phyloP scores from a whole-genome alignment of 345 rosid species.

The Citrus reticulata region DNA sequence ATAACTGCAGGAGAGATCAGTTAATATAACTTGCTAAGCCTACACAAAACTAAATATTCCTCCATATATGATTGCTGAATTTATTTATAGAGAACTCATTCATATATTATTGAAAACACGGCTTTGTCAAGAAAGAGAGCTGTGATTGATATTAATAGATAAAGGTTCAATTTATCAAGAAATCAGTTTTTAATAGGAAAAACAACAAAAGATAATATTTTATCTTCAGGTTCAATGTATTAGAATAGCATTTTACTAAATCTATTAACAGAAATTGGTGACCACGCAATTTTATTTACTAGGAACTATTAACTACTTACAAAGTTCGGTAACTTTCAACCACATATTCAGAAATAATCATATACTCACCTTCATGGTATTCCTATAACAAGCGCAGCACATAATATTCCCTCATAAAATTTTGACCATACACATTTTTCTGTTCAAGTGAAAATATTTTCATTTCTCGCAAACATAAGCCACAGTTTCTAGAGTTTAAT shows the following conservation, averaged over 20 bases:
- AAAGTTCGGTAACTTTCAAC: neutral
- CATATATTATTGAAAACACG: neutral
- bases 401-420: neutral
- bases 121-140: neutral
- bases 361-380: neutral
- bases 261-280: neutral
- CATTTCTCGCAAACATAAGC: neutral
- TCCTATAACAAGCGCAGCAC: neutral
- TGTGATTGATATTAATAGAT: neutral
- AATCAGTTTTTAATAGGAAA: neutral
- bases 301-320: neutral
- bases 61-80: neutral
- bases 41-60: neutral
- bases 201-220: neutral
- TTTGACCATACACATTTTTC: no score
- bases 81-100: neutral
- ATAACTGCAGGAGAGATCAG: slow-evolving; percentile 40
- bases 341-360: neutral
- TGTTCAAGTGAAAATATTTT: no score
- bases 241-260: neutral
- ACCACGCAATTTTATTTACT: neutral
- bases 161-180: neutral
- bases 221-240: neutral
- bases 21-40: neutral
- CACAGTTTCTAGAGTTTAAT: neutral